phyloP scores from a whole-genome alignment of 2,329 filamentous ascomycete genomes.

The Pseudomassariella vexata region DNA sequence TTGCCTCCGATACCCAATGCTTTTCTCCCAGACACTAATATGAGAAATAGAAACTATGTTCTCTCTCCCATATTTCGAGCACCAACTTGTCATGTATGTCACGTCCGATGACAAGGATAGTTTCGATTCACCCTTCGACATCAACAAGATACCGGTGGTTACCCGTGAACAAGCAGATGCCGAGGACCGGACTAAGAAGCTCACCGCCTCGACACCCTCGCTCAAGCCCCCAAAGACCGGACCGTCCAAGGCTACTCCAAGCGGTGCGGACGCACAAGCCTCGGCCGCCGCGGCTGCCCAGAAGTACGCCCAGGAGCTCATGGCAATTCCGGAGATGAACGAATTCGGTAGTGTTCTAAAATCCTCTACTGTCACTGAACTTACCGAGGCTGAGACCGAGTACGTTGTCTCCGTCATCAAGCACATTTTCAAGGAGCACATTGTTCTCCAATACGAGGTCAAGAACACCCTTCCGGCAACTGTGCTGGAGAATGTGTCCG shows the following conservation, averaged over 20 bases:
- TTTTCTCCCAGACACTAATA: conserved; percentile 19
- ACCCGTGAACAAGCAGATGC: conserved; percentile 94
- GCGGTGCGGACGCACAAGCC: conserved; percentile 68
- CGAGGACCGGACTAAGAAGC: conserved; percentile 94
- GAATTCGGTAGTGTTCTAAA: conserved; percentile 88
- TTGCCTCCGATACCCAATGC: conserved; percentile 7
- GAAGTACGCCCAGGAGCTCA: conserved; percentile 81
- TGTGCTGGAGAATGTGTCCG: conserved; percentile 81
- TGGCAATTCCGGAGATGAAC: conserved; percentile 85
- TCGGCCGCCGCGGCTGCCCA: conserved; percentile 76
- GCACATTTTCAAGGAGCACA: conserved; percentile 95
- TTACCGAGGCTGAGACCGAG: conserved; percentile 95
- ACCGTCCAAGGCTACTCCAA: conserved; percentile 63
- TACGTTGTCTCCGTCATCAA: conserved; percentile 93
- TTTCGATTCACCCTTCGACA: conserved; percentile 82
- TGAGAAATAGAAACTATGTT: conserved; percentile 77
- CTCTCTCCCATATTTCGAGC: conserved; percentile 89
- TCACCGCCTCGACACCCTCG: conserved; percentile 84
- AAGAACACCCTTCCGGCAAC: conserved; percentile 95
- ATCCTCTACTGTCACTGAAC: conserved; percentile 77
- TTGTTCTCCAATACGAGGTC: conserved; percentile 94
- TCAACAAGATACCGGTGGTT: conserved; percentile 85
- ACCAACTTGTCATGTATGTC: conserved; percentile 96
- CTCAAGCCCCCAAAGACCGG: conserved; percentile 87
- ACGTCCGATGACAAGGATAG: conserved; percentile 84